These are phyloP conservation scores for Kitagawia praeruptora DNA, from an alignment of 129 eudicot species.

Conservation along the genomic window DNA sequence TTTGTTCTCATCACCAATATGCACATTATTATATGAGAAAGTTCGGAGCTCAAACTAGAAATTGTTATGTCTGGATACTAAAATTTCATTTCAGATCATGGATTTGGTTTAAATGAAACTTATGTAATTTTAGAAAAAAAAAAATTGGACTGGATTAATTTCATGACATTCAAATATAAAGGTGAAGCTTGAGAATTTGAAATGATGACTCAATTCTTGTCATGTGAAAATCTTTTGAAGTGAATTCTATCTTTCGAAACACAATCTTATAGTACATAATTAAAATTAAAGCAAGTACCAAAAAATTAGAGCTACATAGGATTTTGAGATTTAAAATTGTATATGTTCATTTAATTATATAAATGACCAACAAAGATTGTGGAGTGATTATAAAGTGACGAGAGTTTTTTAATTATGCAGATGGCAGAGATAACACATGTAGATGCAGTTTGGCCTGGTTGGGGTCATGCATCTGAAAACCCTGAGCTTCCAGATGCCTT, in stretches of 20 bases:
- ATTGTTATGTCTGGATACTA: not conserved
- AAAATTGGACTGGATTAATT: not conserved
- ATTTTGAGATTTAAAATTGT: not conserved
- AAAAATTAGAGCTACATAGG: not conserved
- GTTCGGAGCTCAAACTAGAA: not conserved
- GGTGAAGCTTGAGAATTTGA: not conserved
- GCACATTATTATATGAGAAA: not conserved
- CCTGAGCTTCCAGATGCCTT: slow-evolving; percentile 98
- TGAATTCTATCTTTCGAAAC: not conserved
- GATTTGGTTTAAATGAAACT: not conserved
- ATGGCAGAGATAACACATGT: slow-evolving; percentile 92
- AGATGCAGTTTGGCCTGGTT: slow-evolving; percentile 99
- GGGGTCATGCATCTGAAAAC: slow-evolving; percentile 99
- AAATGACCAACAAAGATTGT: not conserved
- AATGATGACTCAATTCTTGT: not conserved
- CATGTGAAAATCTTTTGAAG: not conserved
- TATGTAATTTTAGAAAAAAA: not conserved
- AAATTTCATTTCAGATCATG: not conserved
- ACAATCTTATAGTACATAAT: not conserved
- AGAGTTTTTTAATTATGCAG: slow-evolving; percentile 24
- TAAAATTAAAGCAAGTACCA: not conserved
- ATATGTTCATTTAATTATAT: not conserved
- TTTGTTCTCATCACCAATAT: not conserved
- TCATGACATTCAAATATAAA: not conserved
- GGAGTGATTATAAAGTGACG: not conserved